Evolutionary conservation across 257 asterid genomes (phyloP).

Genomic region (Solanum pennellii): DNA sequence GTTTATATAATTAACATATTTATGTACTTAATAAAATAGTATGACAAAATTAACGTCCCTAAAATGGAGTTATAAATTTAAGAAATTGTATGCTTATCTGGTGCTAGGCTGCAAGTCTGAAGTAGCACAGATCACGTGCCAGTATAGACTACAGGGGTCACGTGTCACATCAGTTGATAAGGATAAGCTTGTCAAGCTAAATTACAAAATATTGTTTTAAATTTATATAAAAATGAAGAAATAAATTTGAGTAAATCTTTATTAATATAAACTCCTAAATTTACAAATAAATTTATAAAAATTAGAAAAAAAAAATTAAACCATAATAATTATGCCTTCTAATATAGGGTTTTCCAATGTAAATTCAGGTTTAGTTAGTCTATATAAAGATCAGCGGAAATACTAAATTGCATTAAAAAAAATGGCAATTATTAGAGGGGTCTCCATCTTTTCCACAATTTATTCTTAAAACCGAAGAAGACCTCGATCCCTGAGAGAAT

Average conservation of each 20-base stretch:
- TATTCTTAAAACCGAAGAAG: background rate
- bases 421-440: background rate
- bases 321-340: no score
- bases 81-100: background rate
- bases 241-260: no score
- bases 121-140: background rate
- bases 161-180: background rate
- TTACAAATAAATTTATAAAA: no score
- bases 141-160: background rate
- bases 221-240: no score
- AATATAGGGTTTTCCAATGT: accelerated
- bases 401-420: background rate
- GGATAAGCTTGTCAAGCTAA: background rate
- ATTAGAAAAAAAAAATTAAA: no score
- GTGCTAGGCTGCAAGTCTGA: background rate
- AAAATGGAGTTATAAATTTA: no score
- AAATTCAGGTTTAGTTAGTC: no score
- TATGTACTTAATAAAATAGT: background rate
- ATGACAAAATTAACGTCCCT: no score
- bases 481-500: background rate
- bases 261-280: no score
- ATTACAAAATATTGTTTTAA: background rate
- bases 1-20: background rate
- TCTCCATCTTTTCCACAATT: background rate
- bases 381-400: no score